Percentiles rank a stretch among this genome's conserved stretches.
Evolutionary conservation across 192 early-diverging fungal species (phyloP).

Genomic region (Glomus cerebriforme): DNA sequence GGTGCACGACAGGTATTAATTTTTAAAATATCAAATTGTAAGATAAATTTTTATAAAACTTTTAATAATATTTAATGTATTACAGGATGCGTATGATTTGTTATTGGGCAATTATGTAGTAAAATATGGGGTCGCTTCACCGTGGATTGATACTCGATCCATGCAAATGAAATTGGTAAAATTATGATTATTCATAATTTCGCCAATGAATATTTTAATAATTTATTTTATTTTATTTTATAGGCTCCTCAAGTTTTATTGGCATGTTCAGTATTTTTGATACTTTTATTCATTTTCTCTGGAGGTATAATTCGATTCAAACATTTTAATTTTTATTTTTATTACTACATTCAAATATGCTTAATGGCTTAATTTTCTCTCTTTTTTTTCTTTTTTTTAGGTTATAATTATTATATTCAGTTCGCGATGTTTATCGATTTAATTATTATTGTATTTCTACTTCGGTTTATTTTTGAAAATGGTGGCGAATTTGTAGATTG

Average conservation of each 20-base stretch:
- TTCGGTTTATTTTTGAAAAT: constrained; percentile 48
- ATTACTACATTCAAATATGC: constrained; percentile 22
- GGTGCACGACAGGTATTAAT: constrained; percentile 71
- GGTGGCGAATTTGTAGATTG: constrained; percentile 54
- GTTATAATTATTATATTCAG: constrained; percentile 37
- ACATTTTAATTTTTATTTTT: neutral
- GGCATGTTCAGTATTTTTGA: neutral
- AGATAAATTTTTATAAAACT: neutral
- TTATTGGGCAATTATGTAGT: constrained; percentile 73
- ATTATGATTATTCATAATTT: neutral
- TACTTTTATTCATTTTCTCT: neutral
- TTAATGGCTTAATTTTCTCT: constrained; percentile 31
- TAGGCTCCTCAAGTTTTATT: constrained; percentile 45
- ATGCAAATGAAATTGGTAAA: constrained; percentile 58
- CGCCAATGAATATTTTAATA: neutral
- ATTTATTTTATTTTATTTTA: constrained; percentile 36
- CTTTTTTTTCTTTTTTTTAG: too few relatives aligned
- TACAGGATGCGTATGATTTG: constrained; percentile 83
- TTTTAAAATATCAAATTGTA: neutral
- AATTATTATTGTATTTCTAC: constrained; percentile 45
- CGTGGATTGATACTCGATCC: constrained; percentile 58
- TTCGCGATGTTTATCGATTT: constrained; percentile 50
- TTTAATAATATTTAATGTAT: neutral
- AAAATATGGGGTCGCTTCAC: constrained; percentile 38
- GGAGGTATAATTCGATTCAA: neutral